These are phyloP conservation scores for Porogramme epimiltina DNA, from an alignment of 1,284 basidiomycete species.

Conservation along the genomic window DNA sequence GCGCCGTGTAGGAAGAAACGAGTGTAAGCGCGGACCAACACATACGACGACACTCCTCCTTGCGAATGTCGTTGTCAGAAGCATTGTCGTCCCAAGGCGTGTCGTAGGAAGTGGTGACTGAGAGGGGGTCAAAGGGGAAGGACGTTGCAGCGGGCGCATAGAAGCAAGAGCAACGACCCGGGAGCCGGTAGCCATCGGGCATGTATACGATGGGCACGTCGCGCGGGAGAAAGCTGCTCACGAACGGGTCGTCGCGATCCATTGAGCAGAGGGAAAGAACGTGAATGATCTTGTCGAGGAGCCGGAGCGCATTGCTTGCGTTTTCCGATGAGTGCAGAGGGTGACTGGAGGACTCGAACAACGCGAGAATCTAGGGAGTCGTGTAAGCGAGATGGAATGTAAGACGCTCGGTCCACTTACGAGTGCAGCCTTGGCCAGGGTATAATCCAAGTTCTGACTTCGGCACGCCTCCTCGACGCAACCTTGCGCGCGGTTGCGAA, in stretches of 20 bases:
- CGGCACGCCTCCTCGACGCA: conserved; percentile 55
- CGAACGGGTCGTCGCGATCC: conserved; percentile 57
- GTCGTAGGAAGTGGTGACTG: conserved; percentile 48
- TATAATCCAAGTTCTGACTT: conserved; percentile 56
- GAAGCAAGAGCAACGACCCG: conserved; percentile 51
- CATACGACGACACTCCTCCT: conserved; percentile 70
- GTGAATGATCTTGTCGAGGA: conserved; percentile 65
- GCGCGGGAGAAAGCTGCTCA: conserved; percentile 48
- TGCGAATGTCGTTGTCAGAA: conserved; percentile 52
- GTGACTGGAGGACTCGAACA: conserved; percentile 76
- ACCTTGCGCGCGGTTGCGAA: conserved; percentile 56
- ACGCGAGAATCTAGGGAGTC: conserved; percentile 58
- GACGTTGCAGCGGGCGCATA: conserved; percentile 40
- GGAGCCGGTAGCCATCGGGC: conserved; percentile 28
- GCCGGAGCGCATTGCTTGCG: conserved; percentile 51
- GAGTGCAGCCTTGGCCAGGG: conserved; percentile 73
- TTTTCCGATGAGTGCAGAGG: conserved; percentile 59
- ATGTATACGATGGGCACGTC: conserved; percentile 48
- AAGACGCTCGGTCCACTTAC: conserved; percentile 40
- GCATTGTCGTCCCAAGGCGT: conserved; percentile 65
- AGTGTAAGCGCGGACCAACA: conserved; percentile 75
- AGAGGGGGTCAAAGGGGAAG: conserved; percentile 37
- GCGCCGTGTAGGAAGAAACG: conserved; percentile 63
- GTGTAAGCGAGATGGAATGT: neutral
- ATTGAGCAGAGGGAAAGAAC: conserved; percentile 54